Conservation (phyloP, 306 rosid genomes). For the Glycine tomentella region DNA sequence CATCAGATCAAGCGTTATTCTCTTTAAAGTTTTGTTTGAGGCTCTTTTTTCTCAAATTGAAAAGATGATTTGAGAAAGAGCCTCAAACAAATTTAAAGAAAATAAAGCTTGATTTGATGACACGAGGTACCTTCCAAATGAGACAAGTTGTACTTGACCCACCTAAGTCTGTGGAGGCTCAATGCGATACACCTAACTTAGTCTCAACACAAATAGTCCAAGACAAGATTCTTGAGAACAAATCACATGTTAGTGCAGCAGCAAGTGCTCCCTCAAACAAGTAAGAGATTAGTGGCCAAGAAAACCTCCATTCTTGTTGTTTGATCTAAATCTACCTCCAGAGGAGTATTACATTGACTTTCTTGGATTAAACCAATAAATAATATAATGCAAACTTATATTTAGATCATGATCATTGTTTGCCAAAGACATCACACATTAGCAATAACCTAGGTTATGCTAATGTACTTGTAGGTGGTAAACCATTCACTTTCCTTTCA, state of each 20-base stretch:
- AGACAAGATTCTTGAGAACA: constrained; percentile 4
- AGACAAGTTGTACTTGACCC: constrained; percentile 25
- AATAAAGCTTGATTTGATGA: constrained; percentile 63
- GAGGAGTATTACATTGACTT: constrained; percentile 37
- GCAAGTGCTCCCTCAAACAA: constrained; percentile 40
- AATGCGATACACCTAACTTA: not conserved
- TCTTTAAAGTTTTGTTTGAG: too few relatives aligned
- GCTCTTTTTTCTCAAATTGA: too few relatives aligned
- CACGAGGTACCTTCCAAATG: constrained; percentile 26
- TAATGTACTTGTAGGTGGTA: too few relatives aligned
- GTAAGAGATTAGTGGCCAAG: constrained; percentile 49
- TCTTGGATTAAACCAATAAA: constrained; percentile 43
- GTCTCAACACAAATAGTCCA: not conserved
- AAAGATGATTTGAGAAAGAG: constrained; percentile 39
- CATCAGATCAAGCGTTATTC: constrained; percentile 53
- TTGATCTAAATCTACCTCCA: constrained; percentile 75
- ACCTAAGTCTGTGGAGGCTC: constrained; percentile 32
- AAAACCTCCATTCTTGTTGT: constrained; percentile 40
- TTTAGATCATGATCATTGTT: constrained; percentile 39
- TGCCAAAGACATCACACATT: constrained; percentile 11
- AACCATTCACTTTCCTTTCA: too few relatives aligned
- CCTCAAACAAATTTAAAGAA: constrained; percentile 64
- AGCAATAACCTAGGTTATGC: too few relatives aligned
- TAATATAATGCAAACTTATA: constrained; percentile 21
- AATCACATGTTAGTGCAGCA: not conserved